phyloP scores from a whole-genome alignment of 805 yeast species.

The Candida pini region DNA sequence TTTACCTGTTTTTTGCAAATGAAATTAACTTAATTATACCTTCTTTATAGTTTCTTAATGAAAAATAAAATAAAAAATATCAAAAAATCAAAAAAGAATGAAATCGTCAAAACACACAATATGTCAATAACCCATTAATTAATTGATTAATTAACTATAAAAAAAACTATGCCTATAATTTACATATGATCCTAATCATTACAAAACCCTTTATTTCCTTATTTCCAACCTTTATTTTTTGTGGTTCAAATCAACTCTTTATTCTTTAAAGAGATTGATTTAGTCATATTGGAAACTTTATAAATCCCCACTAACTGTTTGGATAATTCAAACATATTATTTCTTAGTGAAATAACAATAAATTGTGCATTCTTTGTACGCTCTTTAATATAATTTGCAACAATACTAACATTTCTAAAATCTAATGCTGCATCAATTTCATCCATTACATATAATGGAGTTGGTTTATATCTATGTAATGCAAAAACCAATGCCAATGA shows the following conservation, averaged over 20 bases:
- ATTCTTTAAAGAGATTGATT: slow-evolving; percentile 73
- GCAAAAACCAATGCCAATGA: slow-evolving; percentile 96
- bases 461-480: slow-evolving; percentile 90
- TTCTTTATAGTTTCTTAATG: no score
- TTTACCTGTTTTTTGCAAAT: no score
- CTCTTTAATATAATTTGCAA: slow-evolving; percentile 94
- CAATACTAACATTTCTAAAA: slow-evolving; percentile 93
- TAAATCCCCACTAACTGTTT: slow-evolving; percentile 93
- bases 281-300: slow-evolving; percentile 87
- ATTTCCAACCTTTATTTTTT: not conserved
- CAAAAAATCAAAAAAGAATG: no score
- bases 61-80: no score
- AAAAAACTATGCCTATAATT: no score
- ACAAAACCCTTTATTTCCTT: no score
- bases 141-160: no score
- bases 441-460: slow-evolving; percentile 97
- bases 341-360: slow-evolving; percentile 88
- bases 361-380: slow-evolving; percentile 96
- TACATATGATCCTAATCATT: no score
- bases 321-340: slow-evolving; percentile 97
- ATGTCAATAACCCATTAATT: no score
- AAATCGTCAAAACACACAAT: no score
- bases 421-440: slow-evolving; percentile 99
- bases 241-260: slow-evolving; percentile 31
- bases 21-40: no score